Evolutionary conservation across 2,329 filamentous ascomycete genomes (phyloP).

Genomic region (Fusarium stilboides): DNA sequence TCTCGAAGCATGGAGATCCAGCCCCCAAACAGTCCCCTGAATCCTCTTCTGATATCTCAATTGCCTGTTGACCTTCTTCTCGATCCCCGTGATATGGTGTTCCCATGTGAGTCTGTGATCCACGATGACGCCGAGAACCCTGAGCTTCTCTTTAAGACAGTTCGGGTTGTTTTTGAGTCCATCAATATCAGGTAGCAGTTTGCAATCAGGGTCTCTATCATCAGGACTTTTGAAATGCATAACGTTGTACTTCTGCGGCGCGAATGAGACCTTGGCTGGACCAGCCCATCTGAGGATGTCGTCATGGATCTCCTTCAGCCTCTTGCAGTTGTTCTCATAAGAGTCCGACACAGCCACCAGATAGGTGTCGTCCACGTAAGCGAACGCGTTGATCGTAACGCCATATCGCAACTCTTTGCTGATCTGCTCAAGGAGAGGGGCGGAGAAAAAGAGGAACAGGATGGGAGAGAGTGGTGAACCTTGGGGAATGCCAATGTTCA

Average conservation of each 20-base stretch:
- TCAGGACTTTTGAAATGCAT: slow-evolving; percentile 13
- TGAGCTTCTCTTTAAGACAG: neutral
- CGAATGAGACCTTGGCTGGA: neutral
- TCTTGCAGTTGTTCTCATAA: slow-evolving; percentile 13
- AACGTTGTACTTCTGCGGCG: slow-evolving; percentile 13
- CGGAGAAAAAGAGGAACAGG: slow-evolving; percentile 26
- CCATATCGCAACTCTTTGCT: neutral
- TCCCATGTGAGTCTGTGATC: slow-evolving; percentile 2
- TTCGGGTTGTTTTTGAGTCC: slow-evolving; percentile 6
- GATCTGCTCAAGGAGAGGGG: neutral
- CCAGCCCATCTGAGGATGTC: neutral
- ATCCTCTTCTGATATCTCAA: neutral
- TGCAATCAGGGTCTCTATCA: neutral
- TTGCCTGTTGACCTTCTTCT: neutral
- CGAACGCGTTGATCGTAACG: neutral
- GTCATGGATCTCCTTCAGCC: slow-evolving; percentile 5
- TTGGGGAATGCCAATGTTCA: slow-evolving; percentile 31
- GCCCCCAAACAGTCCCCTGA: neutral
- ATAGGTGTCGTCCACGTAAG: slow-evolving; percentile 22
- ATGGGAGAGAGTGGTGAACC: slow-evolving; percentile 16
- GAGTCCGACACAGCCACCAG: neutral
- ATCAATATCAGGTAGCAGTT: slow-evolving; percentile 4
- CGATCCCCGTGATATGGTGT: slow-evolving; percentile 3
- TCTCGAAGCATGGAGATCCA: neutral
- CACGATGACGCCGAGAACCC: slow-evolving; percentile 8